phyloP scores from a whole-genome alignment of 208 protist genomes.

The Phytomonas sp. region DNA sequence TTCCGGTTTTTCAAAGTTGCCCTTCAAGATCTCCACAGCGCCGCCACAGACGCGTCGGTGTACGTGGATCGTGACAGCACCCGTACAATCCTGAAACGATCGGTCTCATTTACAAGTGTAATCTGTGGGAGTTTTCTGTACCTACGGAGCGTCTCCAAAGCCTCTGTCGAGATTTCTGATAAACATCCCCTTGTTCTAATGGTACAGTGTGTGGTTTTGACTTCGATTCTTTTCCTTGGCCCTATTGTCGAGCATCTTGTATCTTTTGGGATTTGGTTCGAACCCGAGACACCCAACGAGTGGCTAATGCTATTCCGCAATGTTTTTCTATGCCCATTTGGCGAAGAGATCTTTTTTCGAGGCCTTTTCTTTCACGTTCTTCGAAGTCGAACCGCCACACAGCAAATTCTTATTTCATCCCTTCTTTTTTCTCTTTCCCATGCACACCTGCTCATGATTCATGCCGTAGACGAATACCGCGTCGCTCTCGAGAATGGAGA shows the following conservation, averaged over 20 bases:
- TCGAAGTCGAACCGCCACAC: constrained; percentile 10
- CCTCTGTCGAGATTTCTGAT: neutral
- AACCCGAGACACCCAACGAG: neutral
- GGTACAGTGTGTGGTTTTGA: constrained; percentile 15
- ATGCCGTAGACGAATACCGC: constrained; percentile 24
- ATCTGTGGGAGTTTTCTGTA: constrained; percentile 12
- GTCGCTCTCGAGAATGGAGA: neutral
- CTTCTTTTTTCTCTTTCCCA: constrained; percentile 60
- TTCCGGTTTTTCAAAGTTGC: constrained; percentile 21
- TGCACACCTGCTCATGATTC: constrained; percentile 38
- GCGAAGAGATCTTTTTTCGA: constrained; percentile 73
- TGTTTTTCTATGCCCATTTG: constrained; percentile 49
- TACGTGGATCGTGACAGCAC: constrained; percentile 37
- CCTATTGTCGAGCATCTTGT: constrained; percentile 20
- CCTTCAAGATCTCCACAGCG: constrained; percentile 23
- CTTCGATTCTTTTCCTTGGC: constrained; percentile 36
- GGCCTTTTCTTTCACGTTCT: constrained; percentile 51
- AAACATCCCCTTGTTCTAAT: constrained; percentile 4
- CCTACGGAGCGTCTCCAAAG: neutral
- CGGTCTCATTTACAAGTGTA: constrained; percentile 14
- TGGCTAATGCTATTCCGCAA: constrained; percentile 25
- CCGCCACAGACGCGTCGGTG: constrained; percentile 17
- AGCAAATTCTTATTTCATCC: constrained; percentile 31
- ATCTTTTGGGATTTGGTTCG: constrained; percentile 3
- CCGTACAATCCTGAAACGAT: constrained; percentile 28